Conservation (phyloP, 2,329 filamentous ascomycete genomes). For the Botrytis deweyae region DNA sequence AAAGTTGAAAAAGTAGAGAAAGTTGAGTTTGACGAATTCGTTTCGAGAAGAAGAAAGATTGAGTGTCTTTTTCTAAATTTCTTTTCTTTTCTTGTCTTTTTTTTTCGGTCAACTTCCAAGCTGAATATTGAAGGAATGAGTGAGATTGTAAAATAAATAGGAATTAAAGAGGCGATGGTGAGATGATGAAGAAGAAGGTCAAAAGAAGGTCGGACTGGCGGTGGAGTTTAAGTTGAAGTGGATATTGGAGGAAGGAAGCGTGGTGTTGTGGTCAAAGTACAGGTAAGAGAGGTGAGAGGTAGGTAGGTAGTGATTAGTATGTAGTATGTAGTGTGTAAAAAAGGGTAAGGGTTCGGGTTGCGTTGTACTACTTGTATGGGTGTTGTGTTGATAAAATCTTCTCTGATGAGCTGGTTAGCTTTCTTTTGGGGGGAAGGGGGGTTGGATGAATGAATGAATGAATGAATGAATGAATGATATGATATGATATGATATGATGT, state of each 20-base stretch:
- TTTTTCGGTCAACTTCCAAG: background rate
- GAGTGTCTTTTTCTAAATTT: background rate
- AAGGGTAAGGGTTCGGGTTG: background rate
- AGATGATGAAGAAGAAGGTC: constrained; percentile 1
- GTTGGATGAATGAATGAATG: background rate
- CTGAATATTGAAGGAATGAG: constrained; percentile 15
- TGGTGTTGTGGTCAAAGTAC: background rate
- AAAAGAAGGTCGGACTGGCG: constrained; percentile 13
- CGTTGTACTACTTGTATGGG: background rate
- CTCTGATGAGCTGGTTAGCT: constrained; percentile 3
- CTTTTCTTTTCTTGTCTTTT: background rate
- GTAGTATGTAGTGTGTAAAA: background rate
- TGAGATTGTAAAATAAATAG: background rate
- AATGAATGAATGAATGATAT: no score
- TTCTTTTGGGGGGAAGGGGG: background rate
- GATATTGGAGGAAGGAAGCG: constrained; percentile 1
- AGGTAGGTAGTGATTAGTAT: background rate
- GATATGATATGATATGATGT: background rate
- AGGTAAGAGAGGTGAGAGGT: background rate
- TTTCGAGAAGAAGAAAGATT: constrained; percentile 7
- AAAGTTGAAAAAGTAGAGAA: background rate
- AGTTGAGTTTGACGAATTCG: background rate
- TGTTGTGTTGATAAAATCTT: background rate
- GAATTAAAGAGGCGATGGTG: background rate
- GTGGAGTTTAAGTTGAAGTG: constrained; percentile 9